Evolutionary conservation across 164 flowering plant species (phyloP), one percentile per base, ranked within the genome.

Genomic region (Magnolia officinalis): DNA sequence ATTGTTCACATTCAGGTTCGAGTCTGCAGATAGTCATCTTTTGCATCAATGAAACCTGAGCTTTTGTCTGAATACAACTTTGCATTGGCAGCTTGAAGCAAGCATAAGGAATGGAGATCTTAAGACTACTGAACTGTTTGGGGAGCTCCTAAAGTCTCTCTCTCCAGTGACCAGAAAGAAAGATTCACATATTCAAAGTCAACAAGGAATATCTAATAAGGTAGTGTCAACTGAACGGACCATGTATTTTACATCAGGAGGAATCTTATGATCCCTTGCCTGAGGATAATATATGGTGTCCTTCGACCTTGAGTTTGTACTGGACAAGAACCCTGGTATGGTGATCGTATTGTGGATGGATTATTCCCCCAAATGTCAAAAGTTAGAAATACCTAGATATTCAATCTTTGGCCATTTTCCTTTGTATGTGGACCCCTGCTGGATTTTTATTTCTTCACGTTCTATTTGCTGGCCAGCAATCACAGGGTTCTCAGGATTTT

Each of bases 1-100:
- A 89, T 93, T 71, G 70, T 85, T 82, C 98, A 93, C 78, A 78
- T 93, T 80, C 99, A 95, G 93, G 97, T 91, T 79, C n/a, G 16
- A 20, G 11, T 45, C 6, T 61, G 70, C 50, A 18, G 24, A 59
- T 19, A 23, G 26, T 14, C 20, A 20, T 14, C 63, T 50, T 23
- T 29, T 26, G 23, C 71, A 2, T 66, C 18, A 66, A 7, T 26
- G 29, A 21, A 66, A 66, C 69, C 21, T 66, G 69, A 24, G 69
- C 9, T 63, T 45, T 23, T 55, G 61, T 55, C 18, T 55, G 61
- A 55, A 55, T 55, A 26, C 23, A 49, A 49, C 71, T 23, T 31
- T 29, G 45, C 58, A 61, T 78, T 79, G 68, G 83, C 88, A 94
- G 99, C 89, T 96, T 37, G 98, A 96, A 84, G 91, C 92, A 84